A percentile compares a stretch with the other conserved stretches of the same genome.
Conservation (phyloP, 148 eudicot species). For the Amaranthus palmeri region DNA sequence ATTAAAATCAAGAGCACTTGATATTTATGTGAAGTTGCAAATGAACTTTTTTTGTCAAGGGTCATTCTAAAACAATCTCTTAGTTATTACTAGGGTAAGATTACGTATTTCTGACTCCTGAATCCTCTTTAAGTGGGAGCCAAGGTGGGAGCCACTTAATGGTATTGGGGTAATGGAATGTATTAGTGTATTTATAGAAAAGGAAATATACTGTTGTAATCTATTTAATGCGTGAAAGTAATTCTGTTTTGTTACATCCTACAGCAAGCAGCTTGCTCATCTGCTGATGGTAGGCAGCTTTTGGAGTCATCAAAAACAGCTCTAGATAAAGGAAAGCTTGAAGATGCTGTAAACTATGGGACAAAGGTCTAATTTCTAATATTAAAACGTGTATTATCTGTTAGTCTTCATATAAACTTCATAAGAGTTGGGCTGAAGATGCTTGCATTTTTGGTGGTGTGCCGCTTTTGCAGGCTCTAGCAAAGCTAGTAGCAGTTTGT, state of each 20-base stretch:
- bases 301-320: slow-evolving; percentile 98
- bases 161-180: too few relatives aligned
- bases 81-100: too few relatives aligned
- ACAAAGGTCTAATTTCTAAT: slow-evolving; percentile 63
- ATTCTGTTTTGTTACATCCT: slow-evolving; percentile 19
- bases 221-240: slow-evolving; percentile 10
- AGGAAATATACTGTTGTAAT: slow-evolving; percentile 1
- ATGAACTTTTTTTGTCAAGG: too few relatives aligned
- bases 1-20: too few relatives aligned
- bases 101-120: too few relatives aligned
- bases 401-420: neutral
- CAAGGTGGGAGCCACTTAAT: too few relatives aligned
- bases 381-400: neutral
- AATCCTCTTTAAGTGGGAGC: too few relatives aligned
- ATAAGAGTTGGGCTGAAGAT: neutral
- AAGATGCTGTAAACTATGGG: slow-evolving; percentile 98
- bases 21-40: too few relatives aligned
- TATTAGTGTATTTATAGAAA: too few relatives aligned
- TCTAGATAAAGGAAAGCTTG: slow-evolving; percentile 98
- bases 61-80: too few relatives aligned
- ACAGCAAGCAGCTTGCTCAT: slow-evolving; percentile 99
- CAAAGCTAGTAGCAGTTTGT: slow-evolving; percentile 95
- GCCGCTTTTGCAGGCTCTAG: slow-evolving; percentile 67
- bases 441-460: slow-evolving; percentile 5
- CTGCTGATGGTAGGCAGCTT: slow-evolving; percentile 98